These are phyloP conservation scores for Spirogloea muscicola DNA, from an alignment of 139 green algal genomes.

Conservation along the genomic window DNA sequence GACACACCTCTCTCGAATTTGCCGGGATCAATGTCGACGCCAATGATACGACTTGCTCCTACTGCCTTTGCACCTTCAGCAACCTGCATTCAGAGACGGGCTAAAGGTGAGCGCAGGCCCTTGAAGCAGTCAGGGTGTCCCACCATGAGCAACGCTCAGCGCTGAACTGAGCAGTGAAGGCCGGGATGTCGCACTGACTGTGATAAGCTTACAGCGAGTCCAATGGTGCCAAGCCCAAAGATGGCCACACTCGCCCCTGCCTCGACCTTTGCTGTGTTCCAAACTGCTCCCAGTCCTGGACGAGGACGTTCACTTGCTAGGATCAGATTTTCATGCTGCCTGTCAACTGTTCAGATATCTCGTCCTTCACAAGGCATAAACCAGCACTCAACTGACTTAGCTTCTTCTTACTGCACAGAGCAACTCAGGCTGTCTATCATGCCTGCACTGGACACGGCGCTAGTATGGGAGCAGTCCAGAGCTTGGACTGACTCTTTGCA, in stretches of 20 bases:
- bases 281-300: slow-evolving; percentile 89
- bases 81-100: slow-evolving; percentile 66
- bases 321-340: not conserved
- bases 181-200: no score
- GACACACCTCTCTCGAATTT: slow-evolving; percentile 73
- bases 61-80: slow-evolving; percentile 76
- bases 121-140: no score
- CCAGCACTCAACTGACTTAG: no score
- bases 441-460: not conserved
- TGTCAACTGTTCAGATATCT: not conserved
- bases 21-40: slow-evolving; percentile 81
- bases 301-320: not conserved
- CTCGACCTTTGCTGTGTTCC: slow-evolving; percentile 92
- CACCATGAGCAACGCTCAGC: not conserved
- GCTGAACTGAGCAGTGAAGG: not conserved
- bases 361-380: not conserved
- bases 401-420: no score
- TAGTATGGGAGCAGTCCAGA: not conserved
- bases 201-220: slow-evolving; percentile 39
- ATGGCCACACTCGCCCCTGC: slow-evolving; percentile 74
- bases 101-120: no score
- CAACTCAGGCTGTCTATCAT: no score
- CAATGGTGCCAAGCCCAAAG: slow-evolving; percentile 54
- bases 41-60: slow-evolving; percentile 81
- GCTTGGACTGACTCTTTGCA: not conserved